Evolutionary conservation across 1,284 basidiomycete genomes (phyloP), one percentile per base, ranked within the genome.

Genomic region (Termitomyces sp.): DNA sequence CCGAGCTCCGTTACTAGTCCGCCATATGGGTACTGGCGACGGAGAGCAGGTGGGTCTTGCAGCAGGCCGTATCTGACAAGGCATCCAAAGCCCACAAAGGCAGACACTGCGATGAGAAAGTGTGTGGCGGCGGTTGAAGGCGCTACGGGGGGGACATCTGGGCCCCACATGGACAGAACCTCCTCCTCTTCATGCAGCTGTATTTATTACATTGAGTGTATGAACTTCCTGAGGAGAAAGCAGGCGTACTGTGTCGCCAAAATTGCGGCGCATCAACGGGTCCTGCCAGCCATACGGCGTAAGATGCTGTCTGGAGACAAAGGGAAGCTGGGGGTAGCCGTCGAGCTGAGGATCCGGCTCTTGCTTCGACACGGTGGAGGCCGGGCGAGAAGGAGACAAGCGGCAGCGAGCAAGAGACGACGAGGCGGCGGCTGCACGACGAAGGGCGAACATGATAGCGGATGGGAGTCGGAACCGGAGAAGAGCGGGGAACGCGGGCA

Each of bases 131-230:
- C 89, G 2, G 67, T 77, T 15, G 73, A 68, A 38, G 86, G 82
- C 17, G 76, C 70, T 17, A 88, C 72, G 40, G 69, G 69, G 44
- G 88, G 78, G 43, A 83, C 76, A 65, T 95, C 92, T 15, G 91
- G 92, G 44, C 89, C 88, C 91, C 90, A 94, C 88, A 94, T 91
- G 44, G 87, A 88, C 58, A 89, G 73, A 21, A 88, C 74, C 65
- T 95, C 92, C 62, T 94, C 90, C 65, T 84, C 80, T 70, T 92
- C 90, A 62, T 92, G 91, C 34, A 94, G 68, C 91, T 94, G 65
- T 55, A 54, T 44, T 40, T 49, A 39, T 41, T 42, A 56, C 50
- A 54, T 42, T 49, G 56, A 55, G 68, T 56, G 58, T 58, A 50
- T 43, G 41, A 19, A 13, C 39, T 40, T 12, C 15, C 38, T 46